Evolutionary conservation across 176 grass and related monocot genomes (phyloP), one percentile per base, ranked within the genome.

Genomic region (Oryza meyeriana): DNA sequence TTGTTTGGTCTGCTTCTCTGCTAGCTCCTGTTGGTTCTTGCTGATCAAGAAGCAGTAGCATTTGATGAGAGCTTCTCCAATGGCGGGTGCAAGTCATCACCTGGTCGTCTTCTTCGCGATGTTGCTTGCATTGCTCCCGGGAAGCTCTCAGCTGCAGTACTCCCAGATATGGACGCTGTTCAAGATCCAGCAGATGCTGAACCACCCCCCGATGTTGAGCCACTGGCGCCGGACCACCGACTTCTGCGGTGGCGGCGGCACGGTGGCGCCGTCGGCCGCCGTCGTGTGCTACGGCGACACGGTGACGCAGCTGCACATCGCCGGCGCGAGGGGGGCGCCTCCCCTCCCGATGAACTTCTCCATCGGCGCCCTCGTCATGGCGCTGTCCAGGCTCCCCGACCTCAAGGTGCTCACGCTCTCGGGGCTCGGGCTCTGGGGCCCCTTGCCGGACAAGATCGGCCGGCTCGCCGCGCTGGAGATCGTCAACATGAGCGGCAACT

Each of bases 261-360:
- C 76, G 45, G 28, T 61, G 63, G 57, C 71, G 18, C 69, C 87
- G 20, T 65, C 70, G 10, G 63, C 74, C 27, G 78, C 96, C 66
- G 73, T 99, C 69, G 78, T 99, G 76, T 99, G 96, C 93, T 99
- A 99, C 79, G 84, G 81, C 30, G 88, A 92, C 75, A 99, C 87
- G 20, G 85, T 99, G 44, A 99, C 96, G 62, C 96, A 99, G 79
- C 83, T 99, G 4, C 93, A 99, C 75, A 78, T 99, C 76, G 61
- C 76, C 30, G 93, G 96, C 32, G 65, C 77, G 0, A 26, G 27
- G n/a, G 75, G 81, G 38, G 59, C 89, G 6, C 77, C 89, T 12
- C 76, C 90, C 38, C 93, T 99, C 25, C 87, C 96, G 8, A 81
- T 75, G 31, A 93, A 78, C 83, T 99, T 99, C 76, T 99, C 96